phyloP scores from a whole-genome alignment of 73 alveolate species.

The Paramecium pentaurelia region DNA sequence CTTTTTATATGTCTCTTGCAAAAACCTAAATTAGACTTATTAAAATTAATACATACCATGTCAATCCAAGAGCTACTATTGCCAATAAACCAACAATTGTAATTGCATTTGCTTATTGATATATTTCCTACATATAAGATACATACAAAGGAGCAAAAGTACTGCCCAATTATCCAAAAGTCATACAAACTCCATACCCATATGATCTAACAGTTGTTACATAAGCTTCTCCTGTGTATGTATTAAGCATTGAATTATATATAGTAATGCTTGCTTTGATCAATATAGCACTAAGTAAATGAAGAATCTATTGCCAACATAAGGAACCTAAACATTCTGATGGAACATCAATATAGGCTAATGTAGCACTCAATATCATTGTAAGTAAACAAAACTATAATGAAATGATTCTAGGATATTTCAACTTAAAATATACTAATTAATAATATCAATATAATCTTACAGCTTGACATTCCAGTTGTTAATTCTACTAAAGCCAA shows the following conservation, averaged over 20 bases:
- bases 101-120: not conserved
- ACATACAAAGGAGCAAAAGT: not conserved
- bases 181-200: constrained; percentile 61
- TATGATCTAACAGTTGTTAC: constrained; percentile 48
- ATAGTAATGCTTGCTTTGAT: constrained; percentile 16
- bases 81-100: constrained; percentile 16
- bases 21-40: not conserved
- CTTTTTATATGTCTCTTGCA: not conserved
- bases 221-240: constrained; percentile 59
- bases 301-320: constrained; percentile 18
- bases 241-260: constrained; percentile 49
- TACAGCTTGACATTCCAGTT: constrained; percentile 30
- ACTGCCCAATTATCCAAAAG: constrained; percentile 46
- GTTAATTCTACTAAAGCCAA: not conserved
- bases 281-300: constrained; percentile 28
- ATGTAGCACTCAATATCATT: not conserved
- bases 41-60: not conserved
- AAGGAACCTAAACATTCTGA: not conserved
- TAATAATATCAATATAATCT: not conserved
- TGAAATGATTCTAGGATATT: constrained; percentile 1
- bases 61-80: not conserved
- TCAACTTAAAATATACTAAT: constrained; percentile 31
- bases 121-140: not conserved
- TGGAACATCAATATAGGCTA: constrained; percentile 12
- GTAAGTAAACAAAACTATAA: constrained; percentile 1